Percentiles rank a stretch among this genome's conserved stretches.
phyloP scores from a whole-genome alignment of 2,329 filamentous ascomycete species.

The Xylaria sp. region DNA sequence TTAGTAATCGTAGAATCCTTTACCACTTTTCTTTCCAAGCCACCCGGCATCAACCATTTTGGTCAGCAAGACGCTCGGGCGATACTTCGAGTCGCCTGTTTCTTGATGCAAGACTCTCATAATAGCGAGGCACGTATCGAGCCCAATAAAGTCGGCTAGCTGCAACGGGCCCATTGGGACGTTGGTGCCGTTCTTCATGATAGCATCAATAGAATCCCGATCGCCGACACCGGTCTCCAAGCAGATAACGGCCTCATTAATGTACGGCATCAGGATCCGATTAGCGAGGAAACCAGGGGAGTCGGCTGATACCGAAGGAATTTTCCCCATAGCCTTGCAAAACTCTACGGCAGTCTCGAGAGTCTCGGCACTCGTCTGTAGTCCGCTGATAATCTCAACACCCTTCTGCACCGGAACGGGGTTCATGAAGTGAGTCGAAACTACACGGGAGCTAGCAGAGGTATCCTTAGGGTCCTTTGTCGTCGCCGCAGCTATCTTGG shows the following conservation, averaged over 20 bases:
- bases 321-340: constrained; percentile 92
- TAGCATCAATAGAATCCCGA: constrained; percentile 92
- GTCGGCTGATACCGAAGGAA: constrained; percentile 87
- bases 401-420: constrained; percentile 96
- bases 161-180: constrained; percentile 97
- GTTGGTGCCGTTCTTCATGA: constrained; percentile 99
- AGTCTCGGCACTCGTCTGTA: constrained; percentile 88
- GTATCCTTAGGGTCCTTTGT: constrained; percentile 81
- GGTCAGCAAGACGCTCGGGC: constrained; percentile 84
- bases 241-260: constrained; percentile 96
- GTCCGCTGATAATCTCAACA: constrained; percentile 94
- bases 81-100: constrained; percentile 95
- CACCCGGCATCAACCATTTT: constrained; percentile 99
- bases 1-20: constrained; percentile 93
- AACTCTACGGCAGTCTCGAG: constrained; percentile 85
- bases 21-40: constrained; percentile 97
- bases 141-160: constrained; percentile 94
- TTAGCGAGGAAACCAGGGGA: constrained; percentile 96
- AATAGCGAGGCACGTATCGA: constrained; percentile 95
- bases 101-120: constrained; percentile 95
- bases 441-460: constrained; percentile 84
- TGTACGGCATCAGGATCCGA: constrained; percentile 98
- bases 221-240: constrained; percentile 91
- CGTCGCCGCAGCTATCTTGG: constrained; percentile 90
- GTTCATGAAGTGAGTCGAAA: constrained; percentile 99